Evolutionary conservation across 352 stramenopile species (phyloP), one percentile per base, ranked within the genome.

Genomic region (Globisporangium paroecandrum): DNA sequence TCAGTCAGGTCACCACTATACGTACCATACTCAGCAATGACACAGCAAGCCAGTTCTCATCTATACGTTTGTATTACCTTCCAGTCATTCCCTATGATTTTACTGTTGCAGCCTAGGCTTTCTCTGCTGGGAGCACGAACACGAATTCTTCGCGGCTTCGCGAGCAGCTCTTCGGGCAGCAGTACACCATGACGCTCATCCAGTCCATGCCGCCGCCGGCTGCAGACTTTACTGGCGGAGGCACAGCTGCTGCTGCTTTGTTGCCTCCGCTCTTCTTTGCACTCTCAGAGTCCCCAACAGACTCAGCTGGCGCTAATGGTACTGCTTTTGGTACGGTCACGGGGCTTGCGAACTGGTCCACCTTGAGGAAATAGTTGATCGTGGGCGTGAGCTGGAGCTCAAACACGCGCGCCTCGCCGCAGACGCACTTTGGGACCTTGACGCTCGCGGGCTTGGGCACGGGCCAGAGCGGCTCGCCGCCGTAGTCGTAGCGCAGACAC

Each of bases 311-410:
- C 0, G 18, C 43, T 51, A 51, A 9, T 63, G 58, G n/a, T 70
- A 34, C 9, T 68, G 56, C 65, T 65, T 54, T 56, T 41, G 70
- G 22, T 54, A 51, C 20, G 22, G 66, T 56, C 9, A 51, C 58
- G 32, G 58, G 41, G 59, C 64, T 57, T 9, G 80, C 80, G 36
- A 79, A 86, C 58, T 90, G 70, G 67, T 95, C 87, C 29, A 95
- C 87, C 58, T 91, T 89, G 32, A 95, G 76, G 51, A 95, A 93
- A 60, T 95, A 95, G 64, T 90, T 91, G 60, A 93, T 89, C 3
- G 85, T 91, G 32, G 87, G 87, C n/a, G 82, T 87, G 54, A 95
- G 74, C 65, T 95, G 87, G 62, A 95, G 73, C 71, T 95, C 87
- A 57, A 95, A 95, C 25, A 78, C 69, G n/a, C 85, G 84, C 3